Evolutionary conservation across 352 stramenopile genomes (phyloP), one percentile per base, ranked within the genome.

Genomic region (Phytophthora macrochlamydospora): DNA sequence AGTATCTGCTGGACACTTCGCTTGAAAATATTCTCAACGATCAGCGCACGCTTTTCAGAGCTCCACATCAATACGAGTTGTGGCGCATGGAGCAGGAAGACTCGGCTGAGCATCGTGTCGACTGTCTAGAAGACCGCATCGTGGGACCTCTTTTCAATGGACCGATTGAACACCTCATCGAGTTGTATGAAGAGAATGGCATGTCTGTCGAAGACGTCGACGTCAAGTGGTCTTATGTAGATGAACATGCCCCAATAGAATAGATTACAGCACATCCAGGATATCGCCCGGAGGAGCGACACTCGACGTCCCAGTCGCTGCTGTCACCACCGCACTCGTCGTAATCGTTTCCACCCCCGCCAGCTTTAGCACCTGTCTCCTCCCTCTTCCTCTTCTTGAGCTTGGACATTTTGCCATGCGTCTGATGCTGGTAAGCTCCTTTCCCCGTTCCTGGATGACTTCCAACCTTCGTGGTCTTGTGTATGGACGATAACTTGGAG

Each of bases 61-160:
- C 57, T 4, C 57, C 78, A 1, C 44, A 83, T 44, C 76, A 88
- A 50, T 92, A 74, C 49, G 81, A 92, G 49, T 42, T 77, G 24
- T 92, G 84, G 81, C 65, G 79, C 13, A 92, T 92, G 84, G 78
- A 87, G 51, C 81, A 89, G 67, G 81, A 92, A 55, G 83, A 92
- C 59, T 68, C 71, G 3, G 37, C 55, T 4, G 59, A 76, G 48
- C 64, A 89, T 38, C 76, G 71, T 0, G 54, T 79, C 51, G 57
- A 59, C 38, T 75, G 57, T 5, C 56, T 67, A 38, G 81, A 87
- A 18, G 51, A 76, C 40, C 45, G 67, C n/a, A 79, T 91, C 50
- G 65, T 71, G 4, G 79, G 79, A 0, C 70, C 76, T 31, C 61
- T 90, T 12, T 50, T 87, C 2, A 66, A 83, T n/a, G 75, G 55